Conservation (phyloP, 2,329 filamentous ascomycete genomes). For the Colletotrichum siamense region DNA sequence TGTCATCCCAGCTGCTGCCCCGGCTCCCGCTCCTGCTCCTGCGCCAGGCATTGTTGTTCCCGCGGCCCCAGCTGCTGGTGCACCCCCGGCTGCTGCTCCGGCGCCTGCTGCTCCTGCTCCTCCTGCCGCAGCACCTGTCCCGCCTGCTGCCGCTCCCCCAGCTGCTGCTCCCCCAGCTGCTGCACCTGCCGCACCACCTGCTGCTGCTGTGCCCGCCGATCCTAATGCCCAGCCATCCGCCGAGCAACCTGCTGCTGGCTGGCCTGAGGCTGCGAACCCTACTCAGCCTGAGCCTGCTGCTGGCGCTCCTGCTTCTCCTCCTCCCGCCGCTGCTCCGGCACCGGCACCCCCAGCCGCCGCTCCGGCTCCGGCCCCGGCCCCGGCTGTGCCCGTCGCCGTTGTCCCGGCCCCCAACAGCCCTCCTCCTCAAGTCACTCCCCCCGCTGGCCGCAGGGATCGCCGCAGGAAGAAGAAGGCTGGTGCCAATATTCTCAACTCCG, state of each 20-base stretch:
- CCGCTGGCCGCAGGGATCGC: background rate
- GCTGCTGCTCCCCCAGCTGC: background rate
- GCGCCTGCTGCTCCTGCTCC: background rate
- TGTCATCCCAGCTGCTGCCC: background rate
- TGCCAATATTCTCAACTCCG: background rate
- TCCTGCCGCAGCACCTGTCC: background rate
- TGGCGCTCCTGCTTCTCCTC: background rate
- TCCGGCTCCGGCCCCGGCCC: background rate
- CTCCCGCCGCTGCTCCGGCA: background rate
- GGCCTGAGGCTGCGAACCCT: background rate
- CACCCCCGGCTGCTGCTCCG: background rate
- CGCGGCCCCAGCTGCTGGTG: background rate
- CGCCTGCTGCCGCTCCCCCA: background rate
- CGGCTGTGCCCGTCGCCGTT: background rate
- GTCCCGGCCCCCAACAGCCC: background rate
- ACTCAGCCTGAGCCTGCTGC: background rate
- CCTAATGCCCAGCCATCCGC: background rate
- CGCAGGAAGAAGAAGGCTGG: slow-evolving; percentile 9
- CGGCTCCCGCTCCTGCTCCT: background rate
- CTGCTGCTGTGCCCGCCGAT: background rate
- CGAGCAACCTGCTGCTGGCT: background rate
- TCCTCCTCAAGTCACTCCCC: background rate
- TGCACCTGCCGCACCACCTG: background rate
- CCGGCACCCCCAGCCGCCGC: background rate
- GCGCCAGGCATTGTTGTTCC: background rate